These are phyloP conservation scores for Gastrolobium bilobum DNA, from an alignment of 306 rosid species.

Conservation along the genomic window DNA sequence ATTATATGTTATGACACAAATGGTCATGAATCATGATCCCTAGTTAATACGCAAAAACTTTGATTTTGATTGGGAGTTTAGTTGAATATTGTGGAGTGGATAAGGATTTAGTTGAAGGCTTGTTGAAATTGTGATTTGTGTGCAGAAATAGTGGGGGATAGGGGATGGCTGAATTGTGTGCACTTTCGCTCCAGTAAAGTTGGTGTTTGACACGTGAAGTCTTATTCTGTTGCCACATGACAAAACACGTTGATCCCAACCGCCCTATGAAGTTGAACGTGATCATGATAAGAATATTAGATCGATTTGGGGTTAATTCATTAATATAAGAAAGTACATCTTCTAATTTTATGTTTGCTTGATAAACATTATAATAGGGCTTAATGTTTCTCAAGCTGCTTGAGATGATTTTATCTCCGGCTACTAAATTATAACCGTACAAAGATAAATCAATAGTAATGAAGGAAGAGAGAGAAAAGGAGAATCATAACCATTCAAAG, in stretches of 20 bases:
- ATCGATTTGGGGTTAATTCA: neutral
- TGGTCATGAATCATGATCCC: neutral
- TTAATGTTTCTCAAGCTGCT: too few relatives aligned
- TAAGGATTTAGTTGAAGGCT: neutral
- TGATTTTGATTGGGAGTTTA: neutral
- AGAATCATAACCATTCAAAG: too few relatives aligned
- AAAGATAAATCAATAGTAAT: too few relatives aligned
- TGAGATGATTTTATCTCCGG: too few relatives aligned
- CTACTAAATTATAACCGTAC: too few relatives aligned
- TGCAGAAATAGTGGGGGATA: neutral
- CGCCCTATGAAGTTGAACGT: constrained; percentile 18
- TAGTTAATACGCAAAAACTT: neutral
- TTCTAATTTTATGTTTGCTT: neutral
- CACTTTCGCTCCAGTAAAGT: neutral
- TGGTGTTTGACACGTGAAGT: constrained; percentile 34
- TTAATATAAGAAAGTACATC: neutral
- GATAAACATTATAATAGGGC: neutral
- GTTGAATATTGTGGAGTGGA: constrained; percentile 37
- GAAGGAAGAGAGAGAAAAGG: too few relatives aligned
- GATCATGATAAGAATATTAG: constrained; percentile 25
- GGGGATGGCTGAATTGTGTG: neutral
- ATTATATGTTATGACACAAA: neutral
- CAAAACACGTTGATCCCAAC: neutral
- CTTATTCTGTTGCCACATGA: neutral
- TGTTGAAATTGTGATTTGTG: neutral